A percentile compares a stretch with the other conserved stretches of the same genome.
These are phyloP conservation scores for Gossypium ekmanianum DNA, from an alignment of 345 rosid species.

Conservation along the genomic window DNA sequence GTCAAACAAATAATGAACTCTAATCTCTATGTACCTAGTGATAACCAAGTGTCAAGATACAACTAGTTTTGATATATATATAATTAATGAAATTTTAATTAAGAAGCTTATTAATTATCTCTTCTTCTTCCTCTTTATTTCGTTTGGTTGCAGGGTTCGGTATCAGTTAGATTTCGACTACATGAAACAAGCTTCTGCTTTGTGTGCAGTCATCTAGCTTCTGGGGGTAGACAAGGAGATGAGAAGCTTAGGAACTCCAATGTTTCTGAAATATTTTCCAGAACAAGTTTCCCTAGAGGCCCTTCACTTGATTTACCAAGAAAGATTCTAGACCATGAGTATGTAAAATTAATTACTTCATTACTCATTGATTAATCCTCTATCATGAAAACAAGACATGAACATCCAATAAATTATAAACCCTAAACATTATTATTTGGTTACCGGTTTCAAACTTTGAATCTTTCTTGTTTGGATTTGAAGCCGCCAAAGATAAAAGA, in stretches of 20 bases:
- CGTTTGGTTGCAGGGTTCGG: slow-evolving; percentile 54
- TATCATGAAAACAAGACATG: neutral
- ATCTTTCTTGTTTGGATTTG: slow-evolving; percentile 16
- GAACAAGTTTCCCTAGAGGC: slow-evolving; percentile 64
- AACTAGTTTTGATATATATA: neutral
- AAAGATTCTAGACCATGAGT: slow-evolving; percentile 76
- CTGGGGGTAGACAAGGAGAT: slow-evolving; percentile 78
- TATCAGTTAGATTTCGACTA: slow-evolving; percentile 62
- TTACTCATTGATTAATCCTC: neutral
- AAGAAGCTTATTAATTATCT: neutral
- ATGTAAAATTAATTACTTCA: slow-evolving; percentile 26
- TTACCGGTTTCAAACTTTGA: slow-evolving; percentile 22
- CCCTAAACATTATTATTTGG: slow-evolving; percentile 6
- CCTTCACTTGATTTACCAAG: slow-evolving; percentile 46
- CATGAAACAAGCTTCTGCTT: slow-evolving; percentile 82
- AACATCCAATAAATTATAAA: neutral
- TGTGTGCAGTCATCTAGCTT: slow-evolving; percentile 74
- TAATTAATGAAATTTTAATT: neutral
- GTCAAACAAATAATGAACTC: neutral
- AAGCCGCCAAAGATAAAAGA: slow-evolving; percentile 16
- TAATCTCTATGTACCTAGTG: too few relatives aligned
- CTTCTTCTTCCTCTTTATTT: neutral
- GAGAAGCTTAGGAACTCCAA: slow-evolving; percentile 61
- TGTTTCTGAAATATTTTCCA: slow-evolving; percentile 50
- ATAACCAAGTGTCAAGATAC: too few relatives aligned